Percentiles rank a stretch among this genome's conserved stretches.
phyloP scores from a whole-genome alignment of 2,329 filamentous ascomycete genomes.

The Blastomyces silverae region DNA sequence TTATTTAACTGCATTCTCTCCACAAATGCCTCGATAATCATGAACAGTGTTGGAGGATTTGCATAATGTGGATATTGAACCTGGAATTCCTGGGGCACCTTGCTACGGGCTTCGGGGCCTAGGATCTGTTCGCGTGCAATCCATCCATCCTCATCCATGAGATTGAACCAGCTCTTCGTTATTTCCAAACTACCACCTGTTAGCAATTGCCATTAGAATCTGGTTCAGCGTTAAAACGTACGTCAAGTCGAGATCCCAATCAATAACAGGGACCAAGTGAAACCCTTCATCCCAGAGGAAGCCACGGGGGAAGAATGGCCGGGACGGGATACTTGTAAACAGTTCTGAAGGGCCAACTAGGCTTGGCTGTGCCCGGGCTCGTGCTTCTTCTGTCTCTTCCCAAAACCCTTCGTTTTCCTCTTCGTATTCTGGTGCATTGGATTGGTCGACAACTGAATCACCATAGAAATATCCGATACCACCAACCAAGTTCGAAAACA shows the following conservation, averaged over 20 bases:
- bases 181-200: slow-evolving; percentile 57
- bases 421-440: slow-evolving; percentile 85
- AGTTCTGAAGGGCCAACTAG: slow-evolving; percentile 79
- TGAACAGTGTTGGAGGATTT: slow-evolving; percentile 90
- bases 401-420: slow-evolving; percentile 95
- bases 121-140: slow-evolving; percentile 95
- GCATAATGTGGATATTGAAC: slow-evolving; percentile 95
- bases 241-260: slow-evolving; percentile 89
- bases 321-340: slow-evolving; percentile 83
- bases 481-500: slow-evolving; percentile 90
- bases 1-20: slow-evolving; percentile 59
- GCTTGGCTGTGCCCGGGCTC: slow-evolving; percentile 59
- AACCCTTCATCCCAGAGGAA: slow-evolving; percentile 99
- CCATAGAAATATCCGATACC: slow-evolving; percentile 96
- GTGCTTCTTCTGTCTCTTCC: slow-evolving; percentile 79
- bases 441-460: slow-evolving; percentile 79
- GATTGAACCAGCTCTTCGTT: slow-evolving; percentile 87
- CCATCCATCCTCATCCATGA: slow-evolving; percentile 97
- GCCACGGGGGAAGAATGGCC: slow-evolving; percentile 91
- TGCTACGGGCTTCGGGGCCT: slow-evolving; percentile 83
- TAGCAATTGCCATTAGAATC: slow-evolving; percentile 16
- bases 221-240: slow-evolving; percentile 28
- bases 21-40: slow-evolving; percentile 77
- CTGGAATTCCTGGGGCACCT: slow-evolving; percentile 88
- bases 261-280: slow-evolving; percentile 80